Percentiles rank a stretch among this genome's conserved stretches.
These are phyloP conservation scores for Cinchona pubescens DNA, from an alignment of 257 asterid species.

Conservation along the genomic window DNA sequence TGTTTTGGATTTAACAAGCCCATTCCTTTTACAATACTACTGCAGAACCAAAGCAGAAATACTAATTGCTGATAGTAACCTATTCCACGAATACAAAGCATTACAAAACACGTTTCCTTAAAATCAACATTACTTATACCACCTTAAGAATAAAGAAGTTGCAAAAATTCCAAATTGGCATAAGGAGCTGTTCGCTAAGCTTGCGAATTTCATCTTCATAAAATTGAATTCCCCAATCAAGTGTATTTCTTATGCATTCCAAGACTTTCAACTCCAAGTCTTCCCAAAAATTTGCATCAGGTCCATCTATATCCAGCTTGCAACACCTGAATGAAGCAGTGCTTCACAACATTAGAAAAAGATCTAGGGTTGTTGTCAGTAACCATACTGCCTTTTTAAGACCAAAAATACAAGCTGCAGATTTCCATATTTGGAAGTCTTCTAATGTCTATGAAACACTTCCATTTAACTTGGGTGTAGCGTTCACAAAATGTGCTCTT, in stretches of 20 bases:
- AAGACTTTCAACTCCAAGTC: conserved; percentile 80
- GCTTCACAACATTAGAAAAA: conserved; percentile 25
- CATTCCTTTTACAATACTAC: background rate
- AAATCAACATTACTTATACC: no score
- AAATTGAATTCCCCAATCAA: conserved; percentile 87
- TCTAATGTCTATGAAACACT: background rate
- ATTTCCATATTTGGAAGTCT: conserved; percentile 6
- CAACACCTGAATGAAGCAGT: conserved; percentile 69
- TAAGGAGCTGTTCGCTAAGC: conserved; percentile 94
- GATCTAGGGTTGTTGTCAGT: no score
- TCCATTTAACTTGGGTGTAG: background rate
- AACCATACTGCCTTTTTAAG: no score
- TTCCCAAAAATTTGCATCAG: conserved; percentile 87
- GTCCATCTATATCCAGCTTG: conserved; percentile 83
- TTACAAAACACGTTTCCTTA: no score
- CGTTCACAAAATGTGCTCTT: background rate
- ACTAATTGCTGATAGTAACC: background rate
- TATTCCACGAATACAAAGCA: background rate
- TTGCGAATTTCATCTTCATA: conserved; percentile 97
- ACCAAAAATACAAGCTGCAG: background rate
- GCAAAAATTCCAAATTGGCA: conserved; percentile 98
- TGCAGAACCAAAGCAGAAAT: background rate
- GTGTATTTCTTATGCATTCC: conserved; percentile 92
- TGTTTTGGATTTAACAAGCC: background rate
- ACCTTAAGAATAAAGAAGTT: conserved; percentile 93